These are phyloP conservation scores for Aspergillus persii DNA, from an alignment of 2,329 filamentous ascomycete species.

Conservation along the genomic window DNA sequence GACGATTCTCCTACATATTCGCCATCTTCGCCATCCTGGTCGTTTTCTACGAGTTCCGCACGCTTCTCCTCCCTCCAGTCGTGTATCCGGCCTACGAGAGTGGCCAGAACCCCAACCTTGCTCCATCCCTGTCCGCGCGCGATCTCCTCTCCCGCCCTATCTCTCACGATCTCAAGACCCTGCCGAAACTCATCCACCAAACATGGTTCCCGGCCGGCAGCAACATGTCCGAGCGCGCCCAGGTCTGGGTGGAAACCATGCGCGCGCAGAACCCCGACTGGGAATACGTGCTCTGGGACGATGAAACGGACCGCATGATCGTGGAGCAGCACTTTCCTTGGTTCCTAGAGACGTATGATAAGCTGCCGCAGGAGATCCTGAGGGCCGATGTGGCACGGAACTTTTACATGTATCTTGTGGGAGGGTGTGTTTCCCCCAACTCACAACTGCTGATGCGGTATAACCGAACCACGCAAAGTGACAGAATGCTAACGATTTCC, in stretches of 20 bases:
- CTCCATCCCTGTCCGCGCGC: slow-evolving; percentile 6
- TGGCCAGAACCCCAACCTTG: not conserved
- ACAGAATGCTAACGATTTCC: not conserved
- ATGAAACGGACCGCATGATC: slow-evolving; percentile 16
- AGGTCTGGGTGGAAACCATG: slow-evolving; percentile 18
- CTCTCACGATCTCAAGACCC: slow-evolving; percentile 11
- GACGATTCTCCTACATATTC: not conserved
- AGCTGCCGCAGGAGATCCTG: slow-evolving; percentile 20
- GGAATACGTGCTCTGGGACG: slow-evolving; percentile 24
- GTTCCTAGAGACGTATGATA: slow-evolving; percentile 16
- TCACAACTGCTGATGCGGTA: too few species aligned
- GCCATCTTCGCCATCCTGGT: not conserved
- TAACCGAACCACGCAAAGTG: not conserved
- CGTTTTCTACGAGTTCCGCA: not conserved
- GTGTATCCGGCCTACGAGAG: not conserved
- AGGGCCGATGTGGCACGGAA: slow-evolving; percentile 19
- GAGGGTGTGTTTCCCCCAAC: slow-evolving; percentile 10
- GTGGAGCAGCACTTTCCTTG: slow-evolving; percentile 18
- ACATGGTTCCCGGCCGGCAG: slow-evolving; percentile 23
- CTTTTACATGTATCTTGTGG: slow-evolving; percentile 22
- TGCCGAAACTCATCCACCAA: slow-evolving; percentile 22
- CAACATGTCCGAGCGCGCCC: slow-evolving; percentile 21
- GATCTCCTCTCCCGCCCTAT: slow-evolving; percentile 15
- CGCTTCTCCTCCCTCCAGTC: not conserved
- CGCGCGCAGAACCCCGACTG: slow-evolving; percentile 15